Percentiles rank a stretch among this genome's conserved stretches.
Evolutionary conservation across 495 filamentous ascomycete genomes (phyloP).

Genomic region (Aspergillus nanangensis): DNA sequence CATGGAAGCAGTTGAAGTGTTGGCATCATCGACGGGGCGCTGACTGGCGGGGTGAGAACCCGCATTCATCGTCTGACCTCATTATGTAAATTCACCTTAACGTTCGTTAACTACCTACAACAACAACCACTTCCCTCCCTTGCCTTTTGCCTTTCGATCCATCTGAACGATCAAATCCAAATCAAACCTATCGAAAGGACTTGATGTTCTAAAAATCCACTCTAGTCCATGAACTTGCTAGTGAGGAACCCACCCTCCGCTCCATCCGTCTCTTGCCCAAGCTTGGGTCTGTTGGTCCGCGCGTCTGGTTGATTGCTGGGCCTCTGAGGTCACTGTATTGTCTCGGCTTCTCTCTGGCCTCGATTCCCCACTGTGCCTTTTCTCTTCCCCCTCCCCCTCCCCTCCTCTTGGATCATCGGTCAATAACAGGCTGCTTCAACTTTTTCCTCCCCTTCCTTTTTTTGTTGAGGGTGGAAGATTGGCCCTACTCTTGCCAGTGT

Average conservation of each 20-base stretch:
- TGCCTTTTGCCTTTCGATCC: neutral
- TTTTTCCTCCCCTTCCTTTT: no score
- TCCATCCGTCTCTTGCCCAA: neutral
- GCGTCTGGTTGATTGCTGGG: constrained; percentile 6
- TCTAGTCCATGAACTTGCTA: constrained; percentile 20
- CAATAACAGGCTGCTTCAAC: no score
- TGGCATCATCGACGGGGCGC: constrained; percentile 6
- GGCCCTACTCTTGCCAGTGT: neutral
- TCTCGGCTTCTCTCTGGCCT: neutral
- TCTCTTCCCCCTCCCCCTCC: constrained; percentile 5
- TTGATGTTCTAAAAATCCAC: neutral
- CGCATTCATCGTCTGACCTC: constrained; percentile 13
- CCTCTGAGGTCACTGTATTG: constrained; percentile 7
- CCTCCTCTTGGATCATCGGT: neutral
- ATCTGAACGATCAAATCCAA: neutral
- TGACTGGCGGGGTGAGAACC: constrained; percentile 8
- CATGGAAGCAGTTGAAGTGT: no score
- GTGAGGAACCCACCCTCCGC: constrained; percentile 13
- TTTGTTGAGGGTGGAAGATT: no score
- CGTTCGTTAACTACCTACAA: neutral
- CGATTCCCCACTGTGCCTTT: neutral
- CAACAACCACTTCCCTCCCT: neutral
- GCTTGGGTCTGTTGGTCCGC: constrained; percentile 16
- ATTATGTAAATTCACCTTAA: constrained; percentile 1
- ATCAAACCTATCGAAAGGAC: neutral